Evolutionary conservation across 495 filamentous ascomycete genomes (phyloP).

Genomic region (Halenospora varia): DNA sequence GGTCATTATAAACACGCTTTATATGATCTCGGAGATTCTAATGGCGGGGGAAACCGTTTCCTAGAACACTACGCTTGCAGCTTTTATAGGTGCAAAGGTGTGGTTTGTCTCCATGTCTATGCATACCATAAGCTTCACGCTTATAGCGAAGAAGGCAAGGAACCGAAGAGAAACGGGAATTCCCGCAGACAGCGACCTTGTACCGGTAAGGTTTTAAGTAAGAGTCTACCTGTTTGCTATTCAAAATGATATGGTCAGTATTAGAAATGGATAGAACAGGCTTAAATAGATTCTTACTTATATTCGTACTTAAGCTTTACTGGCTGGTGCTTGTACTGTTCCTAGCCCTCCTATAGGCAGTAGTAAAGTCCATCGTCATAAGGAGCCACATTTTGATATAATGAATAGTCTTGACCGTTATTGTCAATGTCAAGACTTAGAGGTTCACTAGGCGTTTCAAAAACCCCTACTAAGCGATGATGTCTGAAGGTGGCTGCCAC

Average conservation of each 20-base stretch:
- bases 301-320: neutral
- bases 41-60: slow-evolving; percentile 79
- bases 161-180: slow-evolving; percentile 82
- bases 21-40: slow-evolving; percentile 93
- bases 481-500: neutral
- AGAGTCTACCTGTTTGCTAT: slow-evolving; percentile 85
- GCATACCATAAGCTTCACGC: slow-evolving; percentile 85
- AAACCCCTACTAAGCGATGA: neutral
- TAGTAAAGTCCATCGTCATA: neutral
- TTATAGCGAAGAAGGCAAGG: slow-evolving; percentile 86
- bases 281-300: neutral
- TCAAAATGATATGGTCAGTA: neutral
- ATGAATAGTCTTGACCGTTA: neutral
- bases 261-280: neutral
- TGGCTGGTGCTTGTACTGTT: neutral
- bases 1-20: slow-evolving; percentile 72
- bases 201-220: slow-evolving; percentile 89
- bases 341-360: neutral
- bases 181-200: slow-evolving; percentile 70
- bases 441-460: neutral
- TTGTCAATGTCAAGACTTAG: neutral
- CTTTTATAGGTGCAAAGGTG: slow-evolving; percentile 75
- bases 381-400: neutral
- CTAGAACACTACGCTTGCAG: slow-evolving; percentile 71
- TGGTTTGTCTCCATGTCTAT: slow-evolving; percentile 82